Base-by-base conservation (phyloP, 768 basidiomycete species). In the Chalciporus piperatus region DNA sequence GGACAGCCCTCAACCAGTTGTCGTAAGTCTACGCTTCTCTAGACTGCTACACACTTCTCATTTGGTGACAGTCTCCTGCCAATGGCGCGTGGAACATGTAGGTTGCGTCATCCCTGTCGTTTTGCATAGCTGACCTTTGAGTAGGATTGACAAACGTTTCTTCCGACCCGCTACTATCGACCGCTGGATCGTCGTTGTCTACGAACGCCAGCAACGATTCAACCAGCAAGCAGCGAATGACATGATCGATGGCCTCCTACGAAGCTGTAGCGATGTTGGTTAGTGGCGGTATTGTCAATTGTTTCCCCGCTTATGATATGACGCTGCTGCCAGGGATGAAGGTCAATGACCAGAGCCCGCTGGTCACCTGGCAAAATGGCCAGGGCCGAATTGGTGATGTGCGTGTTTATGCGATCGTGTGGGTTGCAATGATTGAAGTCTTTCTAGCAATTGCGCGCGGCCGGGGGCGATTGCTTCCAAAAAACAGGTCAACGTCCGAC, bases 81-180 rank as follows among this genome's bases (percentile, higher is more conserved):
- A 81, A 89, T 48, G 89, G 89, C 5, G 69, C 81, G 0, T 92
- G 89, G 89, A 92, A 91, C 51, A 87, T 91, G 89, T 83, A 47
- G 35, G 71, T 71, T 30, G 25, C 14, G 20, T 30, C 9, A 3
- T 38, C 17, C 28, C 50, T 19, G 32, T 41, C 42, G 11, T 40
- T 12, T 38, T 41, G 13, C 22, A 27, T 37, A 45, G 5, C 10
- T 53, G 39, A 66, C 39, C 39, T 39, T 52, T 40, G 44, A 27
- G 45, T 27, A 87, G 85, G 85, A 75, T 88, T 2, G 84, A 88
- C 57, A 87, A 87, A 56, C 74, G 76, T 27, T 89, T 92, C 69
- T 85, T 74, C 69, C 72, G 69, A 49, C 79, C 87, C 0, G 76
- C 63, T 10, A 59, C 55, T 11, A 79, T 92, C 47, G 64, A 72